A percentile compares a stretch with the other conserved stretches of the same genome.
phyloP scores from a whole-genome alignment of 2,329 filamentous ascomycete genomes.

The Sphaerostilbella broomeana region DNA sequence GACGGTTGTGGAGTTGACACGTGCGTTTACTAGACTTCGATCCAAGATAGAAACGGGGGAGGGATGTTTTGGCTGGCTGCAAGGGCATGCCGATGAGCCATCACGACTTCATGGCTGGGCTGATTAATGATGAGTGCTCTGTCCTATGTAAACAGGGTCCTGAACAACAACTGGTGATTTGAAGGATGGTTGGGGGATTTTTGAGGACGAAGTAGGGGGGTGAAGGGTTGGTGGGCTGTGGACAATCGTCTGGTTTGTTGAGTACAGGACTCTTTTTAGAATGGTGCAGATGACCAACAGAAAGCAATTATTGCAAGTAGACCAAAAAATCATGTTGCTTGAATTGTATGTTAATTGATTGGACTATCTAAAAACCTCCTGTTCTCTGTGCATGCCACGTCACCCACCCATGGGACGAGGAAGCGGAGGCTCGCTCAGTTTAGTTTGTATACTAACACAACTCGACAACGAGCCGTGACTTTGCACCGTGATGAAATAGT shows the following conservation, averaged over 20 bases:
- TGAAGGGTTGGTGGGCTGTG: not conserved
- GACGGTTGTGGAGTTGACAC: slow-evolving; percentile 31
- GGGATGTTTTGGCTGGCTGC: slow-evolving; percentile 21
- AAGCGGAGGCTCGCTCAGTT: too few relatives aligned
- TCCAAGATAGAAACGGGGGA: slow-evolving; percentile 31
- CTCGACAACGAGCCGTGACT: too few relatives aligned
- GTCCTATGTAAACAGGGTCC: slow-evolving; percentile 14
- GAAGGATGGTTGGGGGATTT: slow-evolving; percentile 8
- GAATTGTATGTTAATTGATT: too few relatives aligned
- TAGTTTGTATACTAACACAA: too few relatives aligned
- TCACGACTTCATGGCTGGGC: slow-evolving; percentile 30
- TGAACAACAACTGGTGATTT: slow-evolving; percentile 11
- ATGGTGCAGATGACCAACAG: not conserved
- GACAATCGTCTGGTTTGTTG: not conserved
- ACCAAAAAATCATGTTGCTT: too few relatives aligned
- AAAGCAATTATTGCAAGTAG: not conserved
- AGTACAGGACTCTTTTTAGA: not conserved
- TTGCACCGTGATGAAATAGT: too few relatives aligned
- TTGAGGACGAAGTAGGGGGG: not conserved
- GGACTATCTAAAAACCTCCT: too few relatives aligned
- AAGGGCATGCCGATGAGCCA: slow-evolving; percentile 23
- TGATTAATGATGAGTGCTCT: slow-evolving; percentile 29
- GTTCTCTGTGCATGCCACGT: too few relatives aligned
- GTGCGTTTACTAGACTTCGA: slow-evolving; percentile 34
- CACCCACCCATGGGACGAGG: too few relatives aligned